Evolutionary conservation across 106 monocot species (phyloP), one percentile per base, ranked within the genome.

Genomic region (Apostasia ramifera): DNA sequence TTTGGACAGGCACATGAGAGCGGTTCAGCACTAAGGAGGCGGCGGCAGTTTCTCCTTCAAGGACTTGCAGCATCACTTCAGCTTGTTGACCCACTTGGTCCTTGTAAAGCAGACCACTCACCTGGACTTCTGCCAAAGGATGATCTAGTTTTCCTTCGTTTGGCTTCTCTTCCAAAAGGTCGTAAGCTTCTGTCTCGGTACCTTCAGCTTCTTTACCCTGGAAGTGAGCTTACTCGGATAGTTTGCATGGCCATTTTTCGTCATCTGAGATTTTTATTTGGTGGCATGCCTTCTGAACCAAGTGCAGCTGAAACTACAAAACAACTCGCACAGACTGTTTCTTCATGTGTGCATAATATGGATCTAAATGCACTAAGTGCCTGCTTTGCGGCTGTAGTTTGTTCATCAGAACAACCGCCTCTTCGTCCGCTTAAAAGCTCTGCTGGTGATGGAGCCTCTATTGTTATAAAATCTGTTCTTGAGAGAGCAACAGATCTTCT

Each of bases 371-470:
- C 71, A 8, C 66, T 83, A 1, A 79, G 79, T 67, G 75, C 75
- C 10, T 83, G 83, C 63, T 74, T 83, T 66, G 79, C 83, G n/a
- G 83, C 83, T 5, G 61, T 83, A 63, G 83, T 79, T 54, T 83
- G 83, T 62, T 83, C 83, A 3, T 68, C 66, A 3, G 71, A 75
- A 56, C 79, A 83, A 56, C 83, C 83, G 12, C 75, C 79, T 40
- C 74, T 83, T 37, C 64, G 83, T 9, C 83, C 83, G 40, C 60
- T 83, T 67, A 79, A 79, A 59, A 75, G 63, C 48, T 40, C 75
- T 42, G 70, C 79, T 39, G 83, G 83, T 59, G 79, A 83, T 71
- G 70, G 79, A 15, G 83, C 83, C 8, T 51, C 83, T n/a, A 6
- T 79, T 47, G 60, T 72, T 60, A 74, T 83, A 39, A 83, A 71